These are phyloP conservation scores for Suhomyces emberorum DNA, from an alignment of 805 yeast species.

Conservation along the genomic window DNA sequence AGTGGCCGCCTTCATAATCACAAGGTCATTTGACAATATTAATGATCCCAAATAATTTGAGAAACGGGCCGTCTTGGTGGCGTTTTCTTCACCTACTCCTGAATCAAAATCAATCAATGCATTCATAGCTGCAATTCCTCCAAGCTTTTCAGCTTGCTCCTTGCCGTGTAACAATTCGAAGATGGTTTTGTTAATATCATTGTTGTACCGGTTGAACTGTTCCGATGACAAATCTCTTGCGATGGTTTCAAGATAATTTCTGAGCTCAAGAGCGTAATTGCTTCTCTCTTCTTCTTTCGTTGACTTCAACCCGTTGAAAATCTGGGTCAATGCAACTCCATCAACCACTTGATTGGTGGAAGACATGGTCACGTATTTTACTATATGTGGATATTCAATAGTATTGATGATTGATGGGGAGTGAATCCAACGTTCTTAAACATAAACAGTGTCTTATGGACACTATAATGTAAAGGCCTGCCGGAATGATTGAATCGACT, in stretches of 20 bases:
- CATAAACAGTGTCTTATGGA: too few species aligned
- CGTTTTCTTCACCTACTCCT: slow-evolving; percentile 70
- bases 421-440: too few species aligned
- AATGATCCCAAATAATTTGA: slow-evolving; percentile 84
- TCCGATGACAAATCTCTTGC: slow-evolving; percentile 82
- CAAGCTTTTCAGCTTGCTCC: slow-evolving; percentile 70
- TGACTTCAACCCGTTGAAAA: slow-evolving; percentile 49
- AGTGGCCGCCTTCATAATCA: slow-evolving; percentile 84
- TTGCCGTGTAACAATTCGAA: slow-evolving; percentile 79
- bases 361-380: slow-evolving; percentile 21
- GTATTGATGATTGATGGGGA: too few species aligned
- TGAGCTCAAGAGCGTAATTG: slow-evolving; percentile 66
- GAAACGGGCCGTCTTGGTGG: slow-evolving; percentile 83
- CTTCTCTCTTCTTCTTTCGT: slow-evolving; percentile 40
- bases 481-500: too few species aligned
- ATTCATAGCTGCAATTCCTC: slow-evolving; percentile 90
- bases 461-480: too few species aligned
- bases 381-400: too few species aligned
- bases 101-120: slow-evolving; percentile 81
- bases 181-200: slow-evolving; percentile 80
- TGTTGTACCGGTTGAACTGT: slow-evolving; percentile 75
- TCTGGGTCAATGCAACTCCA: slow-evolving; percentile 50
- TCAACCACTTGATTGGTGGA: slow-evolving; percentile 37
- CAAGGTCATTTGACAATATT: slow-evolving; percentile 77
- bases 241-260: slow-evolving; percentile 63